Base-by-base conservation (phyloP, 116 monocot genomes). In the Cymodocea nodosa region DNA sequence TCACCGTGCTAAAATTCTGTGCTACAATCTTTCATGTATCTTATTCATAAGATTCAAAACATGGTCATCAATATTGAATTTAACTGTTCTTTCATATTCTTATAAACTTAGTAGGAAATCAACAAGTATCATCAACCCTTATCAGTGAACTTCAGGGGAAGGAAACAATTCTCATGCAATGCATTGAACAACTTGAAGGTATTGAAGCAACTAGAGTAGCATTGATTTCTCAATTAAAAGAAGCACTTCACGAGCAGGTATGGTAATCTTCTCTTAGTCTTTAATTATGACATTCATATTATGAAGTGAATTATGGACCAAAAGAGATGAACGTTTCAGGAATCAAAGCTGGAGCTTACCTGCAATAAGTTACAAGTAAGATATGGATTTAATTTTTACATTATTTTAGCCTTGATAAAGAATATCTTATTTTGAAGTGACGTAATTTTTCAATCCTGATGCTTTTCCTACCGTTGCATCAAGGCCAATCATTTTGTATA, bases 181-280 rank as follows among this genome's bases (percentile, higher is more conserved):
- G 81, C 59, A 76, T 95, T 71, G 73, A 87, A 53, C 85, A 90
- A 76, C 85, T 95, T 65, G 74, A 83, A 78, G 77, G 62, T 62
- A 63, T 83, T 64, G 81, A 83, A 79, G 66, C 79, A 65, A 56
- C 66, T 49, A 95, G 95, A 76, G 60, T 69, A 75, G 36, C 81
- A 22, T 74, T 95, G 51, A 62, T 90, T 71, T 51, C 65, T 65
- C 76, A 83, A 76, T 74, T 95, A 49, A 85, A 80, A 68, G 87
- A 95, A 73, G 95, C 85, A 53, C 68, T 90, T 53, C 64, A 72
- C 66, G 87, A 90, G 69, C 95, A 95, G 87, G 95, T 89, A 50
- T 50, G 23, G 44, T 44, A 44, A 12, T 50, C 25, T 62, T 14
- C 34, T 17, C 6, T 16, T 62, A 7, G n/a, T 35, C n/a, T 3